Base-by-base conservation (phyloP, 2,329 filamentous ascomycete genomes). In the Talaromyces sp. region DNA sequence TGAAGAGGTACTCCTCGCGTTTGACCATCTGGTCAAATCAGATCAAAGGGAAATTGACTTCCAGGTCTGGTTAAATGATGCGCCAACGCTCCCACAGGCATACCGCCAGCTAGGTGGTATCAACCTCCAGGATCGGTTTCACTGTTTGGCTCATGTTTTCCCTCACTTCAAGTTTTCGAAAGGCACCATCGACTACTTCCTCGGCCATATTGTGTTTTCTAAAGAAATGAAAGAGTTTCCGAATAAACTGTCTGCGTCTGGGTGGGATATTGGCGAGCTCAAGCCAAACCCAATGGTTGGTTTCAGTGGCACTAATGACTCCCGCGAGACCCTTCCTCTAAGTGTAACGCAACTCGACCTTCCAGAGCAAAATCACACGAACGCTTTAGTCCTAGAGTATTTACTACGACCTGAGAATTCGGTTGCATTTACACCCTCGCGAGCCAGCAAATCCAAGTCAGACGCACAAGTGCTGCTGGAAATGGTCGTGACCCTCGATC, bases 271-370 rank as follows among this genome's bases (percentile, higher is more conserved):
- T 6, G 52, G 62, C 22, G 79, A 82, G 31, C 3, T 54, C 33
- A 62, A 47, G 31, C 19, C 22, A 10, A 33, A 62, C 3, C 47
- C 33, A 0, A 87, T 83, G 0, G 88, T 86, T 0, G 90, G 89
- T 0, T 92, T 92, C 70, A 90, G 87, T 62, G 89, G 89, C 0
- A 92, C 89, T 0, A 89, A 87, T 31, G 89, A 92, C 68, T 86
- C 85, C 0, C 75, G 81, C 13, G 77, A 81, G 16, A 70, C 88
- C 0, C 76, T 92, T 0, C 89, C 89, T 0, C 69, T 89, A 0
- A 76, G 70, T 0, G 80, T 91, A 0, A 70, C 76, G 1, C 87
- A 90, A 37, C 74, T 84, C 0, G 86, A 90, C 39, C 77, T 89
- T 0, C 70, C 75, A 0, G 74, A 77, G 0, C 86, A 90, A 45